Evolutionary conservation across 2,329 filamentous ascomycete genomes (phyloP), one percentile per base, ranked within the genome.

Genomic region (Shiraia bambusicola): DNA sequence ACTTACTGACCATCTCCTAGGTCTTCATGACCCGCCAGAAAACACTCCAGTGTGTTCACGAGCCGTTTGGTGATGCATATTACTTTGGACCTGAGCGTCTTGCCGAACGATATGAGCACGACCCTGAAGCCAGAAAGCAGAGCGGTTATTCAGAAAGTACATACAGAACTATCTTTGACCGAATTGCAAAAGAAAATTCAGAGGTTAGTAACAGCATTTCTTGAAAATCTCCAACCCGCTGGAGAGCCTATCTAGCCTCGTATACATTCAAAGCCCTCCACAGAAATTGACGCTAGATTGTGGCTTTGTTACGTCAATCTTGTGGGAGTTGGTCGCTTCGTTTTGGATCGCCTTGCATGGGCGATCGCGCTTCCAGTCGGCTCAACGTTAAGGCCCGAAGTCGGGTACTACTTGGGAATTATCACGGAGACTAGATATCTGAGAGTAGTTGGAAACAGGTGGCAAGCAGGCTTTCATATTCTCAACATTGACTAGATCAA

Each of bases 21-120:
- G 91, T 97, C 53, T 97, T 98, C 71, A 96, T 97, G 92, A 95
- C 91, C 58, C 86, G 89, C 56, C 81, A 81, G 57, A 85, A 95
- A 63, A 83, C 78, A 39, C 79, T 97, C 45, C 78, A 85, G 59
- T 95, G 88, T 66, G 78, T 93, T 58, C 93, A 97, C 69, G 93
- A 98, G 74, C 93, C 93, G 4, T 97, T 97, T 71, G 92, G 92
- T 39, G 93, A 97, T 72, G 87, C 91, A 47, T 97, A 92, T 67
- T 97, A 97, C 74, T 97, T 86, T 65, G 92, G 93, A 37, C 91
- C 92, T 6, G 93, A 98, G 73, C 81, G 88, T 56, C 78, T 97
- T 56, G 84, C 87, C 61, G 74, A 80, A 37, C 82, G 93, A 59
- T 98, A 88, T 65, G 84, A 84, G 61, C 67, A 86, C 31, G 87